Base-by-base conservation (phyloP, 2,329 filamentous ascomycete species). In the Coniochaeta sp. region DNA sequence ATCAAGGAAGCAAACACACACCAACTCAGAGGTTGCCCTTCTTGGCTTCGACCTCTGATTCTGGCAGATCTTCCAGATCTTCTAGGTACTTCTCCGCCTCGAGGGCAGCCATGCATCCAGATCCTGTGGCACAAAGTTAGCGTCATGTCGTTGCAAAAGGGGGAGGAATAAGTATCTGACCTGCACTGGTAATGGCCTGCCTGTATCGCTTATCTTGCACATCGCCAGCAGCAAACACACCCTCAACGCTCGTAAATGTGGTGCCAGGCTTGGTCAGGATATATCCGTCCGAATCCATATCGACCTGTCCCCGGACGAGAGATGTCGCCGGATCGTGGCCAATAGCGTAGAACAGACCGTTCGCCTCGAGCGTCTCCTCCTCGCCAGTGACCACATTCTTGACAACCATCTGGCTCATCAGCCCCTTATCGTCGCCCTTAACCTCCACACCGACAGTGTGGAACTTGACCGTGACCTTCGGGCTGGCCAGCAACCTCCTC, bases 171-270 rank as follows among this genome's bases (percentile, higher is more conserved):
- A 24, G 13, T n/a, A 22, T 81, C 85, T 67, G 76, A 91, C 90
- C 92, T 61, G 94, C 94, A 73, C 91, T 96, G 58, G 94, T 99
- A 60, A 99, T 95, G 46, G 94, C 94, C 76, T 99, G 94, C 67
- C 94, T 83, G 71, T 99, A 99, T 66, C 86, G 84, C 85, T 97
- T 99, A 69, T 99, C 95, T 76, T 99, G 94, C 9, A 99, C 95
- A 67, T 99, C 94, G 57, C 94, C 94, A 9, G 92, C 94, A 32
- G 94, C 94, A 66, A 96, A 99, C 18, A 99, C 90, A 68, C 94
- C 94, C 66, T 90, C 83, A 6, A 96, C 71, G 70, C 83, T 96
- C 47, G 94, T 99, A 65, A 87, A 78, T 53, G 90, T 90, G 45
- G 90, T 92, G 52, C 94, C 95, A 3, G 94, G 87, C 70, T 87